These are phyloP conservation scores for Aschersonia sp. DNA, from an alignment of 2,329 filamentous ascomycete genomes.

Conservation along the genomic window DNA sequence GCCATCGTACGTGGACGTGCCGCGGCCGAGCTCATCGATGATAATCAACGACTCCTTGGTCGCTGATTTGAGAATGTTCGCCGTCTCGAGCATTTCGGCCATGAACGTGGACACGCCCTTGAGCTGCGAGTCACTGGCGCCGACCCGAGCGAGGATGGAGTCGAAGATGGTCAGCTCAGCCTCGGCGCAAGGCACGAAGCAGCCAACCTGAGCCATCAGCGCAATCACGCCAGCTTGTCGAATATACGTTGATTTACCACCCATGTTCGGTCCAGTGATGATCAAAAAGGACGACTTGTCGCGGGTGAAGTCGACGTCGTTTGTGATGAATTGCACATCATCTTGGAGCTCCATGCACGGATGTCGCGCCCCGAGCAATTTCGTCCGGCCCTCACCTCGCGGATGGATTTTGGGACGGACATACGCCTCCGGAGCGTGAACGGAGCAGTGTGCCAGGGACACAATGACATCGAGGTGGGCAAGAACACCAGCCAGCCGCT, in stretches of 20 bases:
- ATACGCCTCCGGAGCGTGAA: slow-evolving; percentile 85
- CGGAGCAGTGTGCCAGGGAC: slow-evolving; percentile 80
- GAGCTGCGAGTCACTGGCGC: slow-evolving; percentile 89
- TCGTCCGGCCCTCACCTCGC: slow-evolving; percentile 74
- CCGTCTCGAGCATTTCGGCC: slow-evolving; percentile 98
- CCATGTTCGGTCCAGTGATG: slow-evolving; percentile 98
- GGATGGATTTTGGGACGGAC: slow-evolving; percentile 81
- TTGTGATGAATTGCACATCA: slow-evolving; percentile 96
- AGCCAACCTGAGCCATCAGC: slow-evolving; percentile 91
- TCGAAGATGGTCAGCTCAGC: slow-evolving; percentile 94
- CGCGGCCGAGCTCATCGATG: slow-evolving; percentile 92
- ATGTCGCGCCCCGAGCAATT: slow-evolving; percentile 86
- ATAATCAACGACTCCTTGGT: slow-evolving; percentile 94
- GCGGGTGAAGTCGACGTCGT: slow-evolving; percentile 73
- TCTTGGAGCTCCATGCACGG: slow-evolving; percentile 99
- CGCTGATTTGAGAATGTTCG: slow-evolving; percentile 94
- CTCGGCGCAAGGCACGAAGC: slow-evolving; percentile 83
- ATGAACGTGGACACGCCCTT: slow-evolving; percentile 98
- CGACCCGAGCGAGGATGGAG: slow-evolving; percentile 88
- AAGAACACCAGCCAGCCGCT: slow-evolving; percentile 74
- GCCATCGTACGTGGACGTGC: slow-evolving; percentile 94
- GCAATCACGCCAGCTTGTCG: slow-evolving; percentile 94
- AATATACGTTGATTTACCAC: slow-evolving; percentile 96
- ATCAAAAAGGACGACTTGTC: slow-evolving; percentile 80
- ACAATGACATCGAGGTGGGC: slow-evolving; percentile 89